Percentiles rank a stretch among this genome's conserved stretches.
Evolutionary conservation across 345 rosid species (phyloP).

Genomic region (Theobroma cacao): DNA sequence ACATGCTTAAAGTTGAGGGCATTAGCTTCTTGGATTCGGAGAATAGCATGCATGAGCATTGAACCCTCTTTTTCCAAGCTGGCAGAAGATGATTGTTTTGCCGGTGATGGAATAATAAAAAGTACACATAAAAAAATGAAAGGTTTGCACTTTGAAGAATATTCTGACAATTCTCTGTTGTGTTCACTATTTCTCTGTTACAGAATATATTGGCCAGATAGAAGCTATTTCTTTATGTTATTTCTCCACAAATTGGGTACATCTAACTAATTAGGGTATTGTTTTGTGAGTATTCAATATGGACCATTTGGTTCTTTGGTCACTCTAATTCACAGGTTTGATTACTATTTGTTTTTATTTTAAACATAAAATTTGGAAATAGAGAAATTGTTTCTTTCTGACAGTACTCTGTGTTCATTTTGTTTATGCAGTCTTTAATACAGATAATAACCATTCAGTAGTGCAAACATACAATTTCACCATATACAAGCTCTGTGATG

Average conservation of each 20-base stretch:
- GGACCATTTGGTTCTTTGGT: background rate
- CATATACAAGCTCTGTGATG: constrained; percentile 67
- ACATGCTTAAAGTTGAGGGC: background rate
- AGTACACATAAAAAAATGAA: background rate
- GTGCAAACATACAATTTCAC: constrained; percentile 78
- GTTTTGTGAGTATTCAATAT: too few species aligned
- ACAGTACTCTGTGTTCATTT: background rate
- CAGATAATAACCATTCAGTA: constrained; percentile 88
- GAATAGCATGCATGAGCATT: background rate
- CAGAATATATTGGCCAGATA: background rate
- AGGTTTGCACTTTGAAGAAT: background rate
- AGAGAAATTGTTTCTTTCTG: background rate
- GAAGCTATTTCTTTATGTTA: background rate
- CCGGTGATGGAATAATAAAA: background rate
- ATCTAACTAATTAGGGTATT: background rate
- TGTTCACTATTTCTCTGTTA: background rate
- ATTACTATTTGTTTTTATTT: too few species aligned
- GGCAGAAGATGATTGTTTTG: constrained; percentile 26
- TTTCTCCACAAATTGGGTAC: too few species aligned
- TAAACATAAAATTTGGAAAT: too few species aligned
- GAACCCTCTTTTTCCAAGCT: constrained; percentile 4
- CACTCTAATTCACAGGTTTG: background rate
- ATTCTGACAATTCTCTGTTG: background rate
- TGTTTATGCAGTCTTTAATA: constrained; percentile 67
- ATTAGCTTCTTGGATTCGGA: background rate